Evolutionary conservation across 1,284 basidiomycete genomes (phyloP).

Genomic region (Phenoliferia sp.): DNA sequence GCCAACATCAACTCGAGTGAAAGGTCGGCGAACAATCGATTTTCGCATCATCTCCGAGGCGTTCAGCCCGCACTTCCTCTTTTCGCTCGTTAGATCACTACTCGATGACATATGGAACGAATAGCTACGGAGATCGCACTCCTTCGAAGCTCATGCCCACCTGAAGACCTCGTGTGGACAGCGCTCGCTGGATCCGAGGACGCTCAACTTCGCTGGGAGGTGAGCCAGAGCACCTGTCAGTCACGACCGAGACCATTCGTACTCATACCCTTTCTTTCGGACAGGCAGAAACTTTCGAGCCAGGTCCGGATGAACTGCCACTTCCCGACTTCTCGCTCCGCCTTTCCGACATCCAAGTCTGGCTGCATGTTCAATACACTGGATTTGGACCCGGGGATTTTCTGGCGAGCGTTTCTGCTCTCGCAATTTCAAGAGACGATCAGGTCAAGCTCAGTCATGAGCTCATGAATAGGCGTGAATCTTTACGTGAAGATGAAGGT

Average conservation of each 20-base stretch:
- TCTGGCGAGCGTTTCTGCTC: not conserved
- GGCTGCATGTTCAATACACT: not conserved
- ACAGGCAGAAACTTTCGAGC: too few species aligned
- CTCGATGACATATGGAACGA: too few species aligned
- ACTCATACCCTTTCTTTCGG: too few species aligned
- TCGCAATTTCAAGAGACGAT: not conserved
- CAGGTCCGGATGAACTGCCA: too few species aligned
- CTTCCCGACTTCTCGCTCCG: not conserved
- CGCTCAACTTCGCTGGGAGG: not conserved
- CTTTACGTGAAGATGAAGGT: not conserved
- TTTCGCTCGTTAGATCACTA: too few species aligned
- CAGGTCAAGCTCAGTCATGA: not conserved
- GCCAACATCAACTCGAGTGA: too few species aligned
- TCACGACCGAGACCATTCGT: too few species aligned
- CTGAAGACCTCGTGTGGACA: not conserved
- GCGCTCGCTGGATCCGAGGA: not conserved
- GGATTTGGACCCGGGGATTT: not conserved
- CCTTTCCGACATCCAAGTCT: not conserved
- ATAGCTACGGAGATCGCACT: not conserved
- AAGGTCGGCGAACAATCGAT: too few species aligned
- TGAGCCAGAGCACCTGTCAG: not conserved
- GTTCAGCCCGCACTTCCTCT: too few species aligned
- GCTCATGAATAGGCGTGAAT: too few species aligned
- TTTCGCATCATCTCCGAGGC: too few species aligned
- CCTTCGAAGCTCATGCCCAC: not conserved